A percentile compares a stretch with the other conserved stretches of the same genome.
phyloP scores from a whole-genome alignment of 176 grass and related monocot species.

The Secale cereale region DNA sequence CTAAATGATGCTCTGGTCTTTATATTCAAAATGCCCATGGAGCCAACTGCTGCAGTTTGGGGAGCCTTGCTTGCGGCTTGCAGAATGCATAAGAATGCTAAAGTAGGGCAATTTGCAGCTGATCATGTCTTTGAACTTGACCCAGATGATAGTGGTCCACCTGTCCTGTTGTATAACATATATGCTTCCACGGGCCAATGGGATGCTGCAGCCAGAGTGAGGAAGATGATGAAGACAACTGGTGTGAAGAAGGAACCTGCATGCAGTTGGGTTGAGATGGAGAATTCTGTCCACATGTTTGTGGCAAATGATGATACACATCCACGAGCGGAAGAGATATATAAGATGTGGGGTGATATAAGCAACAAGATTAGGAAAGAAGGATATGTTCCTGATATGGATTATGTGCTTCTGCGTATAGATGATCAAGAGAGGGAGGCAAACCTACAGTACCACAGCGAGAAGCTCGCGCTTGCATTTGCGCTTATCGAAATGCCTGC shows the following conservation, averaged over 20 bases:
- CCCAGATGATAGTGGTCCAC: constrained; percentile 56
- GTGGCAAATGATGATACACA: constrained; percentile 61
- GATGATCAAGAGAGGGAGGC: constrained; percentile 53
- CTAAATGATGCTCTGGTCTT: constrained; percentile 53
- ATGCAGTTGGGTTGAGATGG: constrained; percentile 72
- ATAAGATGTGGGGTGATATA: constrained; percentile 64
- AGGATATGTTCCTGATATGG: constrained; percentile 62
- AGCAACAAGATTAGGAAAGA: constrained; percentile 50
- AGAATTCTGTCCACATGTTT: constrained; percentile 75
- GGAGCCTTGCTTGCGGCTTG: constrained; percentile 75
- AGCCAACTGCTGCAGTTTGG: constrained; percentile 69
- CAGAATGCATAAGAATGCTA: constrained; percentile 67
- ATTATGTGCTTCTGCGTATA: constrained; percentile 45
- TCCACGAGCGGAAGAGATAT: constrained; percentile 50
- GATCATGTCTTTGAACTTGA: constrained; percentile 66
- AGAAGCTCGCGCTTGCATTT: constrained; percentile 79
- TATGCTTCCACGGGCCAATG: constrained; percentile 65
- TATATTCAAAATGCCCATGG: constrained; percentile 58
- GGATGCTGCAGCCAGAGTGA: constrained; percentile 58
- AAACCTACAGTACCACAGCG: constrained; percentile 69
- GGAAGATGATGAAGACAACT: constrained; percentile 64
- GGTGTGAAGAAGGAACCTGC: constrained; percentile 77
- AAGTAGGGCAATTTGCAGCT: constrained; percentile 53
- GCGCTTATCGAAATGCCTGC: constrained; percentile 55
- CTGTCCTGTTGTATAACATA: constrained; percentile 67